phyloP scores from a whole-genome alignment of 306 rosid genomes.

The Sicyos edulis region DNA sequence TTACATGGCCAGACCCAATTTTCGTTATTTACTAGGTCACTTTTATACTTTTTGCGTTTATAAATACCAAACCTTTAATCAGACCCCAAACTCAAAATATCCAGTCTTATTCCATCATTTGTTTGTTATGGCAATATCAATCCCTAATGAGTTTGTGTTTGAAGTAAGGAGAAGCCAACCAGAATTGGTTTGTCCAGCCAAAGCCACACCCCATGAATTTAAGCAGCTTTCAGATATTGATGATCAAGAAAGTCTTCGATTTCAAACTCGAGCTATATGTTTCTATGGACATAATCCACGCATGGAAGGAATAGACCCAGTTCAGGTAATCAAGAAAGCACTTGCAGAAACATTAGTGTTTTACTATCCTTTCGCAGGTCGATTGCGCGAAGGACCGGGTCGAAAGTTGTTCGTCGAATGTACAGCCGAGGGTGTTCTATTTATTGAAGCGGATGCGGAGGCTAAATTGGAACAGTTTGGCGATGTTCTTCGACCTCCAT shows the following conservation, averaged over 20 bases:
- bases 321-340: neutral
- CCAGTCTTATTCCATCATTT: too few species aligned
- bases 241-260: neutral
- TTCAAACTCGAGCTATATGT: accelerated
- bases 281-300: neutral
- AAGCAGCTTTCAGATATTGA: neutral
- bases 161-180: neutral
- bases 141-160: neutral
- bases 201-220: neutral
- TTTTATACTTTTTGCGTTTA: too few species aligned
- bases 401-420: conserved; percentile 25
- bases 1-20: too few species aligned
- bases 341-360: neutral
- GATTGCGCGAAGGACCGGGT: neutral
- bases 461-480: conserved; percentile 13
- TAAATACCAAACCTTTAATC: too few species aligned
- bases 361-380: neutral
- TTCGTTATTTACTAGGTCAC: too few species aligned
- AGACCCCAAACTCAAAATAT: too few species aligned
- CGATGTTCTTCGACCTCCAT: conserved; percentile 20
- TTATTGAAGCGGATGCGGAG: conserved; percentile 22
- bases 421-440: conserved; percentile 26
- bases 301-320: neutral
- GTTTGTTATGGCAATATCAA: neutral
- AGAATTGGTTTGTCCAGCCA: conserved; percentile 23